Conservation (phyloP, 2,329 filamentous ascomycete genomes). For the Talaromyces sp. region DNA sequence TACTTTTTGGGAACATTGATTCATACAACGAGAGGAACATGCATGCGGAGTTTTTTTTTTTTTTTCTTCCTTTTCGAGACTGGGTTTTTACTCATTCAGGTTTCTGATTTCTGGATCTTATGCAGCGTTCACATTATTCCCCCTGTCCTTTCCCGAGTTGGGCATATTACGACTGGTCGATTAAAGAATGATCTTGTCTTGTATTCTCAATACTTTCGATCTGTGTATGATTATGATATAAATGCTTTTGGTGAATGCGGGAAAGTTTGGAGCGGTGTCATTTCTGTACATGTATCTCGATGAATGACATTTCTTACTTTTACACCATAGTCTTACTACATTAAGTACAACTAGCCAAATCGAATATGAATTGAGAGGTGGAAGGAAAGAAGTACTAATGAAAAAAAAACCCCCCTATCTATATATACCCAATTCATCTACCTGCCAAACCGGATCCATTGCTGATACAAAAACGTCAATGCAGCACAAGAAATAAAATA, state of each 20-base stretch:
- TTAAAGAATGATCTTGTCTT: background rate
- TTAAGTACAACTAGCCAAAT: too few relatives aligned
- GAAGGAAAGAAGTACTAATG: background rate
- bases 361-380: background rate
- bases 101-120: background rate
- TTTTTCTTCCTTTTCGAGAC: background rate
- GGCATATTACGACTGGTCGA: background rate
- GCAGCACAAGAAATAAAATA: background rate
- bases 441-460: background rate
- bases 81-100: background rate
- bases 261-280: background rate
- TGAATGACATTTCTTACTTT: background rate
- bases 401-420: background rate
- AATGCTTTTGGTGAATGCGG: background rate
- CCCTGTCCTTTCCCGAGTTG: background rate
- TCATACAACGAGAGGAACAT: background rate
- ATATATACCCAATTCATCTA: background rate
- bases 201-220: background rate
- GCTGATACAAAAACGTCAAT: background rate
- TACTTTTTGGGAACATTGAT: background rate
- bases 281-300: background rate
- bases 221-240: background rate
- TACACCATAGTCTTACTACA: too few relatives aligned
- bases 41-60: background rate
- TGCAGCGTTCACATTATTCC: conserved; percentile 1